Evolutionary conservation across 768 basidiomycete species (phyloP).

Genomic region (Saitozyma podzolica): DNA sequence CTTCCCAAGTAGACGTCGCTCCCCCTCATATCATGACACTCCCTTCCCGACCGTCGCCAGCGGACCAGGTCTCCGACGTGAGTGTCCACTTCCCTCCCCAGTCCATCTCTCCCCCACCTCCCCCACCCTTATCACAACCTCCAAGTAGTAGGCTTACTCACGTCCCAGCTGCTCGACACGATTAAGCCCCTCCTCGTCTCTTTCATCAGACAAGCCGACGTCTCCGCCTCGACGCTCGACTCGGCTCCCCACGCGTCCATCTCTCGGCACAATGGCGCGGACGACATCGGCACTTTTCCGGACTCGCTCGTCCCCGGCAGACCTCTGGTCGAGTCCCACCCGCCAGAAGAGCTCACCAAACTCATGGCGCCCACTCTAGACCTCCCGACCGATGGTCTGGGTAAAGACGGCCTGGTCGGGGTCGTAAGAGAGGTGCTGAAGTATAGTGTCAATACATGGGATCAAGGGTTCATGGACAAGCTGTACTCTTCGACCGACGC

Average conservation of each 20-base stretch:
- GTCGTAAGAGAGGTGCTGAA: conserved; percentile 20
- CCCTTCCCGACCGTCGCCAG: background rate
- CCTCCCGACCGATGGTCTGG: conserved; percentile 12
- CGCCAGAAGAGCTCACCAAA: conserved; percentile 6
- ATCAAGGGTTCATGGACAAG: conserved; percentile 41
- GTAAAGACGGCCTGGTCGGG: conserved; percentile 20
- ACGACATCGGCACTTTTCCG: background rate
- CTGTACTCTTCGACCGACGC: conserved; percentile 36
- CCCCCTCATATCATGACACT: too few relatives aligned
- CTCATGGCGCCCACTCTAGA: conserved; percentile 10
- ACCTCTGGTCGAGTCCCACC: conserved; percentile 4
- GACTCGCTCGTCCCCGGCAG: background rate
- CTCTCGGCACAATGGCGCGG: conserved; percentile 1
- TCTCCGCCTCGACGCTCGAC: background rate
- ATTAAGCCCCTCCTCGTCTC: conserved; percentile 22
- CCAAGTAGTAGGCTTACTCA: background rate
- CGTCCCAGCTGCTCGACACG: conserved; percentile 19
- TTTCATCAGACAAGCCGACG: conserved; percentile 10
- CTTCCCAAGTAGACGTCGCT: too few relatives aligned
- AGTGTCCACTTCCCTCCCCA: background rate
- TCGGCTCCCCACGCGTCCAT: background rate
- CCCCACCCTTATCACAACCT: background rate
- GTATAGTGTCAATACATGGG: conserved; percentile 32
- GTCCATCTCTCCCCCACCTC: background rate
- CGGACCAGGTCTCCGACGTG: conserved; percentile 17